Evolutionary conservation across 2,329 filamentous ascomycete genomes (phyloP).

Genomic region (Orbilia brochopaga): DNA sequence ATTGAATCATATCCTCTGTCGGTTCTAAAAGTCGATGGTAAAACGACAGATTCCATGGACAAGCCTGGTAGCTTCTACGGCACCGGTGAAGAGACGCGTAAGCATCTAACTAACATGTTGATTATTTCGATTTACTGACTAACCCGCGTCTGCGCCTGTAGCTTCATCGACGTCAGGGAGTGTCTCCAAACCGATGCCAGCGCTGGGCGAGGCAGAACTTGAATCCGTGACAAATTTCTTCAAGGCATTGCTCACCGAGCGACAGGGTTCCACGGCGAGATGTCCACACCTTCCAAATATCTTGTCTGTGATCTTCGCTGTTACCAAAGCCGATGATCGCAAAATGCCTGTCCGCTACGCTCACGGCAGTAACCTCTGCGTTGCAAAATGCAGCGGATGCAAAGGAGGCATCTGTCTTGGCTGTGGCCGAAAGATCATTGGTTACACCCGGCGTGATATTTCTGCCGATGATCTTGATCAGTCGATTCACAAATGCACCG

Average conservation of each 20-base stretch:
- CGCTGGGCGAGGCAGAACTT: constrained; percentile 1
- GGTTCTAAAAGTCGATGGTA: too few species aligned
- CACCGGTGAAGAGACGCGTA: too few species aligned
- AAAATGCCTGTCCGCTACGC: constrained; percentile 22
- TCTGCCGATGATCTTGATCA: too few species aligned
- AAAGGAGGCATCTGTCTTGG: constrained; percentile 27
- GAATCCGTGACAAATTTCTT: constrained; percentile 14
- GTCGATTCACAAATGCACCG: constrained; percentile 15
- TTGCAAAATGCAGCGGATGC: constrained; percentile 27
- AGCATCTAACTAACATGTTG: too few species aligned
- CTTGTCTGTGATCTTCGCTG: constrained; percentile 12
- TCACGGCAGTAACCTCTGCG: constrained; percentile 15
- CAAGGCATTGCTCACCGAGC: not conserved
- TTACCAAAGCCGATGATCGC: constrained; percentile 20
- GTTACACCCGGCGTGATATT: too few species aligned
- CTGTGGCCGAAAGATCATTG: constrained; percentile 21
- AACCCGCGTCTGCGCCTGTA: not conserved
- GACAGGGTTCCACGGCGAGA: not conserved
- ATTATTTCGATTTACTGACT: too few species aligned
- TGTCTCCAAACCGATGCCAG: too few species aligned
- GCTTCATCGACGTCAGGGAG: not conserved
- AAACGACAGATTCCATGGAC: too few species aligned
- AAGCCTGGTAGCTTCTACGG: too few species aligned
- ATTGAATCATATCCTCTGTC: too few species aligned
- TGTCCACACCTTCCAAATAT: constrained; percentile 12